Percentiles rank a stretch among this genome's conserved stretches.
Evolutionary conservation across 176 grass and related monocot species (phyloP).

Genomic region (Metroxylon sagu): DNA sequence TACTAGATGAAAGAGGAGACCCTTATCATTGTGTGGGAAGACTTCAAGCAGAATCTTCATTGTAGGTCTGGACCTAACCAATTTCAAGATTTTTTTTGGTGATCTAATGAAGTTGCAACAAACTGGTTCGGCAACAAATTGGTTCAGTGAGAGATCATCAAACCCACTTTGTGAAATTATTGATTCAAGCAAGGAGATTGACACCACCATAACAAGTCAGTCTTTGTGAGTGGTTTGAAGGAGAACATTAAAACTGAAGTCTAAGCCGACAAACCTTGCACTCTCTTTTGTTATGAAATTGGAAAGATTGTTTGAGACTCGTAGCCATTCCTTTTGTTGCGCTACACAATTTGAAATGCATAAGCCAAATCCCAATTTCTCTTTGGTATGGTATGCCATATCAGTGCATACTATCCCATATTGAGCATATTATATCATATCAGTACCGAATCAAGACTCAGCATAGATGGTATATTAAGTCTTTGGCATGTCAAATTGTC

Average conservation of each 20-base stretch:
- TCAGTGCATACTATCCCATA: too few species aligned
- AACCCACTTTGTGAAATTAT: neutral
- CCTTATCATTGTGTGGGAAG: neutral
- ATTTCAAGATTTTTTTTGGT: neutral
- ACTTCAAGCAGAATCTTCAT: neutral
- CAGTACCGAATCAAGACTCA: too few species aligned
- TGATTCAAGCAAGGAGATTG: neutral
- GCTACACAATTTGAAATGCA: neutral
- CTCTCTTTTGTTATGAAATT: neutral
- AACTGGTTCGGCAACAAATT: neutral
- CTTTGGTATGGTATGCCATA: too few species aligned
- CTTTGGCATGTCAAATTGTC: too few species aligned
- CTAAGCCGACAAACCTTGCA: neutral
- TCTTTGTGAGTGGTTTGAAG: neutral
- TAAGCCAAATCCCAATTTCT: neutral
- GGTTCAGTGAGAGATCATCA: neutral
- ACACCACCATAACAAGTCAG: neutral
- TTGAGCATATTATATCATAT: too few species aligned
- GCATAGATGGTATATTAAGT: too few species aligned
- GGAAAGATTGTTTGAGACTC: neutral
- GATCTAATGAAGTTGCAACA: neutral
- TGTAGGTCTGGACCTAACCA: neutral
- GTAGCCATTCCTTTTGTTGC: too few species aligned
- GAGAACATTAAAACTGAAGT: neutral
- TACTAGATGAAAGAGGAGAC: neutral